phyloP scores from a whole-genome alignment of 768 basidiomycete species.

The Mycena filopes region DNA sequence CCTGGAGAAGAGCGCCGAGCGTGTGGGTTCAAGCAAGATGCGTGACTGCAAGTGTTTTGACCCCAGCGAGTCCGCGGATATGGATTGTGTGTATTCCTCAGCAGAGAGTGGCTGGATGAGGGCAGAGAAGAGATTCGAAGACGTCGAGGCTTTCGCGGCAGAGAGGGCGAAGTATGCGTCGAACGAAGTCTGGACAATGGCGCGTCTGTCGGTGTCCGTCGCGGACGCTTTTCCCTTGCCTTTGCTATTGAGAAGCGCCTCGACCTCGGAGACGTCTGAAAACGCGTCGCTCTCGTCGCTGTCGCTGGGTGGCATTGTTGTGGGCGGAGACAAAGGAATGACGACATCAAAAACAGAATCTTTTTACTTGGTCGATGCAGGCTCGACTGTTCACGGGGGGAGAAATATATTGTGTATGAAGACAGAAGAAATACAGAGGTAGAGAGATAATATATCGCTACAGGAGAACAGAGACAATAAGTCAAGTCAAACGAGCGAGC shows the following conservation, averaged over 20 bases:
- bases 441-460: neutral
- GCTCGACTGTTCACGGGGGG: too few relatives aligned
- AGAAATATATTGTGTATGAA: neutral
- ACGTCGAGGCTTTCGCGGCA: slow-evolving; percentile 74
- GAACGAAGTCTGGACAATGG: slow-evolving; percentile 73
- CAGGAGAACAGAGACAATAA: slow-evolving; percentile 3
- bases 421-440: neutral
- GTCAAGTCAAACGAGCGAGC: neutral
- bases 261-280: slow-evolving; percentile 23
- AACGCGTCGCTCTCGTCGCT: slow-evolving; percentile 21
- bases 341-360: neutral
- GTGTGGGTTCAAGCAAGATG: slow-evolving; percentile 44
- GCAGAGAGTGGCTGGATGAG: slow-evolving; percentile 76
- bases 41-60: slow-evolving; percentile 46
- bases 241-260: slow-evolving; percentile 21
- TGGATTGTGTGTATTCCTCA: slow-evolving; percentile 65
- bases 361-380: neutral
- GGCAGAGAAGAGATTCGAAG: slow-evolving; percentile 81
- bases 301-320: slow-evolving; percentile 22
- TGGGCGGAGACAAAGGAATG: neutral
- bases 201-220: slow-evolving; percentile 9
- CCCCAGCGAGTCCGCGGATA: slow-evolving; percentile 41
- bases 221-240: slow-evolving; percentile 24
- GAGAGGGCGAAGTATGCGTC: slow-evolving; percentile 86
- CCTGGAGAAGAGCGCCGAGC: slow-evolving; percentile 61